Evolutionary conservation across 2,329 filamentous ascomycete genomes (phyloP).

Genomic region (Phyllosticta paracitricarpa): DNA sequence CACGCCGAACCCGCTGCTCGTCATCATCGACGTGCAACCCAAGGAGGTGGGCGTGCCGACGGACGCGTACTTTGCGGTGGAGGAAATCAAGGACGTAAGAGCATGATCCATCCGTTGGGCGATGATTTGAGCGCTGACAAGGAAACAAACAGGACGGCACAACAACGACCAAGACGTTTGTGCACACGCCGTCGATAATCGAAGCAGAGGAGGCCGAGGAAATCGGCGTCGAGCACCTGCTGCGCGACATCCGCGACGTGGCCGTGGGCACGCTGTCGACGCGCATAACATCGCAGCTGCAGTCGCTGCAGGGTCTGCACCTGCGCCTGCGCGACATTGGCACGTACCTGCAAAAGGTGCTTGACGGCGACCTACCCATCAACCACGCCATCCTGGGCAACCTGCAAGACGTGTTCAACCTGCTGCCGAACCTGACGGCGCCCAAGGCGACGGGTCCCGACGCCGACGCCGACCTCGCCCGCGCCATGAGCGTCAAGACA

Average conservation of each 20-base stretch:
- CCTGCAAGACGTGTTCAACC: slow-evolving; percentile 98
- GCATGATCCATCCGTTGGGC: background rate
- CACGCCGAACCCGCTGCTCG: slow-evolving; percentile 87
- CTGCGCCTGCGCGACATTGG: slow-evolving; percentile 91
- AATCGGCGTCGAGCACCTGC: slow-evolving; percentile 94
- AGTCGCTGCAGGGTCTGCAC: slow-evolving; percentile 93
- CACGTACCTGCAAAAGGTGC: slow-evolving; percentile 88
- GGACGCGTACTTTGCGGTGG: slow-evolving; percentile 97
- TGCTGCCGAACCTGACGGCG: slow-evolving; percentile 88
- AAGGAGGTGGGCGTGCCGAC: slow-evolving; percentile 97
- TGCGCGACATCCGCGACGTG: slow-evolving; percentile 96
- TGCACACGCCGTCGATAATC: slow-evolving; percentile 96
- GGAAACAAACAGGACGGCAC: slow-evolving; percentile 69
- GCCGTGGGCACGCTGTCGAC: slow-evolving; percentile 94
- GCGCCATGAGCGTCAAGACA: slow-evolving; percentile 97
- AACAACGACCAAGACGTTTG: slow-evolving; percentile 92
- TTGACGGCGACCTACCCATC: slow-evolving; percentile 83
- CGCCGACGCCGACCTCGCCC: slow-evolving; percentile 72
- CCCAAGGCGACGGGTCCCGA: slow-evolving; percentile 52
- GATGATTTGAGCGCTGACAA: slow-evolving; percentile 1
- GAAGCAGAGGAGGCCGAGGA: slow-evolving; percentile 98
- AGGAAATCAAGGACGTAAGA: slow-evolving; percentile 97
- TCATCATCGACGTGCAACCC: slow-evolving; percentile 97
- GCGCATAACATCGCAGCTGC: slow-evolving; percentile 92
- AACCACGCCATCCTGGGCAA: slow-evolving; percentile 97